These are phyloP conservation scores for Diplodia seriata DNA, from an alignment of 2,329 filamentous ascomycete genomes.

Conservation along the genomic window DNA sequence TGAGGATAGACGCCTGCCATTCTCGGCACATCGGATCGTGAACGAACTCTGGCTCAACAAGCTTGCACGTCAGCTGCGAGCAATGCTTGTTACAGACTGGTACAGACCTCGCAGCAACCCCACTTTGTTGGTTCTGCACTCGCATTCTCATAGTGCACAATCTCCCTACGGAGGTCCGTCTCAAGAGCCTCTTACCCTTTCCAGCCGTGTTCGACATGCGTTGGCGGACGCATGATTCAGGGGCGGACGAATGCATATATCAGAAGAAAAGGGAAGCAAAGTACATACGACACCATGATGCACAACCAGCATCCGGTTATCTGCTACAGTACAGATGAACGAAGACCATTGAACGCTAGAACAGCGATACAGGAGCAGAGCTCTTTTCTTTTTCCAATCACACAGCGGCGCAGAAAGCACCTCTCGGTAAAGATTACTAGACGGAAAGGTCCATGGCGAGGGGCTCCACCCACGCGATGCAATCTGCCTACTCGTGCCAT, in stretches of 20 bases:
- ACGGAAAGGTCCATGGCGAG: not conserved
- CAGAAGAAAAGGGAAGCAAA: not conserved
- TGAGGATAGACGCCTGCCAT: not conserved
- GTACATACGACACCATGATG: not conserved
- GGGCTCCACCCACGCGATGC: not conserved
- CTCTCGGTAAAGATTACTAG: not conserved
- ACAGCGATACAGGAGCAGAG: not conserved
- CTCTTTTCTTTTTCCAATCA: not conserved
- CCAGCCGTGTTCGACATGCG: not conserved
- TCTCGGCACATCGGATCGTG: not conserved
- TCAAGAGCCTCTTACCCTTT: not conserved
- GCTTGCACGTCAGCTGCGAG: too few relatives aligned
- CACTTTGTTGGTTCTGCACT: not conserved
- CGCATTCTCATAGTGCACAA: not conserved
- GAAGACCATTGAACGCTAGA: not conserved
- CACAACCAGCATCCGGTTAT: not conserved
- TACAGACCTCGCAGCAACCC: not conserved
- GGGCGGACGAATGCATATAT: not conserved
- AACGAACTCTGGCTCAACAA: not conserved
- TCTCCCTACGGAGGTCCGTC: not conserved
- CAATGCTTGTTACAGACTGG: not conserved
- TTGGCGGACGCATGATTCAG: not conserved
- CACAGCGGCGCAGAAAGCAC: not conserved
- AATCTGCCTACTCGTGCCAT: not conserved
- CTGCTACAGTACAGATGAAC: not conserved